phyloP scores from a whole-genome alignment of 129 eudicot species.

The Pseudognaphalium luteoalbum region DNA sequence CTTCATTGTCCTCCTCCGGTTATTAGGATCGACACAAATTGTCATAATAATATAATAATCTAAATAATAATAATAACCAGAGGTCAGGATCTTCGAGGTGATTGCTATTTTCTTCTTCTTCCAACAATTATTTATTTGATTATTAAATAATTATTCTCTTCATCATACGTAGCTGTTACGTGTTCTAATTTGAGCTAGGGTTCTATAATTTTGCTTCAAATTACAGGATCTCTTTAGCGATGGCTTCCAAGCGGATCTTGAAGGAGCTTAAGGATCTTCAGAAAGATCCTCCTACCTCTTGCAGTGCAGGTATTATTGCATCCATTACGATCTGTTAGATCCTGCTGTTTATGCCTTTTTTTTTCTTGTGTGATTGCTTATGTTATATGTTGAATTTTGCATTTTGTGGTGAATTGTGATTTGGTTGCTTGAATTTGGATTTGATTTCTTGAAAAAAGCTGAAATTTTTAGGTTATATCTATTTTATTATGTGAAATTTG shows the following conservation, averaged over 20 bases:
- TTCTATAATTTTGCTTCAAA: slow-evolving; percentile 8
- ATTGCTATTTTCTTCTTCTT: background rate
- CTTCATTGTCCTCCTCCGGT: slow-evolving; percentile 17
- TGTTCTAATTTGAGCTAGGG: too few relatives aligned
- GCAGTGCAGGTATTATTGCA: slow-evolving; percentile 64
- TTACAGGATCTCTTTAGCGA: slow-evolving; percentile 24
- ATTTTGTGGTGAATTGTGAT: slow-evolving; percentile 5
- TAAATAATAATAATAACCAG: slow-evolving; percentile 18
- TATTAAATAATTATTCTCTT: background rate
- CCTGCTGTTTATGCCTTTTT: too few relatives aligned
- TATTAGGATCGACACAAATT: background rate
- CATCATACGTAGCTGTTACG: slow-evolving; percentile 8
- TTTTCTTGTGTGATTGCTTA: background rate
- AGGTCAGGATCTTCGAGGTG: slow-evolving; percentile 36
- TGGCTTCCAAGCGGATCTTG: slow-evolving; percentile 87
- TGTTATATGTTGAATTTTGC: background rate
- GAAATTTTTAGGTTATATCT: background rate
- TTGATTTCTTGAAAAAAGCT: slow-evolving; percentile 13
- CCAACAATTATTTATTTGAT: background rate
- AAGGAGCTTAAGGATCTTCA: slow-evolving; percentile 41
- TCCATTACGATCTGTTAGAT: background rate
- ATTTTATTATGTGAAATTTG: background rate
- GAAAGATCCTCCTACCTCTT: slow-evolving; percentile 73
- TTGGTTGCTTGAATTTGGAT: slow-evolving; percentile 2
- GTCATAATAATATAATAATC: too few relatives aligned